Base-by-base conservation (phyloP, 2,329 filamentous ascomycete genomes). In the Alternaria solani region DNA sequence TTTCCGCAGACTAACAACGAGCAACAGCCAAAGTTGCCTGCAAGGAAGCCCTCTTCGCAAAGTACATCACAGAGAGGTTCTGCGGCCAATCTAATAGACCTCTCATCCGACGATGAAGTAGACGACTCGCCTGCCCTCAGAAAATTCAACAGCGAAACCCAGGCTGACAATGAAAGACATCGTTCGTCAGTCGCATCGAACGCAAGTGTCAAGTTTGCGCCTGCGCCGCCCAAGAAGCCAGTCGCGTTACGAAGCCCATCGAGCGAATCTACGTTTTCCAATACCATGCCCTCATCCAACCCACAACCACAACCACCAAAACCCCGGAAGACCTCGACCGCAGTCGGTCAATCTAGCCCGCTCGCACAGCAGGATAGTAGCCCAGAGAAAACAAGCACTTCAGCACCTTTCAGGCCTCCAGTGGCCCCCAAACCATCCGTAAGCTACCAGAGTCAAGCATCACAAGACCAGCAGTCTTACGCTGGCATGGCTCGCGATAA, bases 21-120 rank as follows among this genome's bases (percentile, higher is more conserved):
- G 52, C 71, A 77, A 32, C 67, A 77, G 58, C 80, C 80, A 39
- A 65, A 57, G 14, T 67, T 82, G 14, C 79, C 80, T 16, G 67
- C 73, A 36, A 76, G 80, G 25, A 68, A 55, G 12, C 42, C 61
- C 9, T 61, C 57, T 14, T 39, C 39, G 4, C 57, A 53, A 12
- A 75, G 61, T 34, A 61, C 70, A 7, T 67, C 71, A 6, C 69
- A 71, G 46, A 69, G 72, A 48, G 63, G 67, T 51, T 59, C 70
- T 5, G 62, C 73, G 7, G 77, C 78, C 44, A 79, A 83, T 47
- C 69, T 84, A 11, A 85, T 85, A 44, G 81, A 84, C 59, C 77
- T 84, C 25, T 81, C 78, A 16, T 80, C 79, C n/a, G 81, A 83
- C 34, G 77, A 80, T n/a, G 76, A 75, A 12, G 51, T 66, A 59